A percentile compares a stretch with the other conserved stretches of the same genome.
Evolutionary conservation across 1,139 yeast genomes (phyloP).

Genomic region (Meyerozyma elateridarum): DNA sequence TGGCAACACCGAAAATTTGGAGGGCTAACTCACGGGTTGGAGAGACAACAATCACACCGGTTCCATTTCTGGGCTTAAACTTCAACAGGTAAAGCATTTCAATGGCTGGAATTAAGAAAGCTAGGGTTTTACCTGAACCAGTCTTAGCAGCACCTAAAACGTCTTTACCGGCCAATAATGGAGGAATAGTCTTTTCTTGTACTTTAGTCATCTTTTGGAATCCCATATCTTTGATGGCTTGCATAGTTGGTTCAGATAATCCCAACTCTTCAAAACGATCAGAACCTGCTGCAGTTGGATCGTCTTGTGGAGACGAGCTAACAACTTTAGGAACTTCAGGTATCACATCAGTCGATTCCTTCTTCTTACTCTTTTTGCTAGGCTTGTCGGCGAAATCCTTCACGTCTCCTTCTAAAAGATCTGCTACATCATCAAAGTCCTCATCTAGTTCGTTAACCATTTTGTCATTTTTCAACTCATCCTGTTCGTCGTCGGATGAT

Average conservation of each 20-base stretch:
- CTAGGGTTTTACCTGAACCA: slow-evolving; percentile 96
- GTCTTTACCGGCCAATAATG: slow-evolving; percentile 89
- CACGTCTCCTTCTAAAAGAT: slow-evolving; percentile 41
- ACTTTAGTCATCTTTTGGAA: slow-evolving; percentile 87
- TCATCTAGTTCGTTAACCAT: slow-evolving; percentile 46
- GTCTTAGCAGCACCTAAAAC: slow-evolving; percentile 98
- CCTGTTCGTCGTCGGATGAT: slow-evolving; percentile 16
- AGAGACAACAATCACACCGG: slow-evolving; percentile 82
- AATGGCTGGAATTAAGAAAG: slow-evolving; percentile 91
- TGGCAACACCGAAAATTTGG: slow-evolving; percentile 94
- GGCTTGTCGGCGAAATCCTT: slow-evolving; percentile 31
- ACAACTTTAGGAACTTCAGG: slow-evolving; percentile 20
- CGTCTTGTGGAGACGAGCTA: slow-evolving; percentile 22
- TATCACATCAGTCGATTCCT: slow-evolving; percentile 17
- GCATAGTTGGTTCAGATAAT: slow-evolving; percentile 75
- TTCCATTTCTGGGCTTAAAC: slow-evolving; percentile 89
- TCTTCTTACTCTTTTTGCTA: slow-evolving; percentile 16
- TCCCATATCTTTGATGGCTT: slow-evolving; percentile 82
- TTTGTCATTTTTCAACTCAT: slow-evolving; percentile 35
- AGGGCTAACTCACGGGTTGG: slow-evolving; percentile 92
- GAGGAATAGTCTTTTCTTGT: slow-evolving; percentile 92
- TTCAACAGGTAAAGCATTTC: slow-evolving; percentile 84
- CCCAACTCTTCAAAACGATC: slow-evolving; percentile 47
- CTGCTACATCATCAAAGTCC: slow-evolving; percentile 55
- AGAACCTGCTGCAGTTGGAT: slow-evolving; percentile 30